Percentiles rank a stretch among this genome's conserved stretches.
phyloP scores from a whole-genome alignment of 768 basidiomycete genomes.

The Melanogaster broomeanus region DNA sequence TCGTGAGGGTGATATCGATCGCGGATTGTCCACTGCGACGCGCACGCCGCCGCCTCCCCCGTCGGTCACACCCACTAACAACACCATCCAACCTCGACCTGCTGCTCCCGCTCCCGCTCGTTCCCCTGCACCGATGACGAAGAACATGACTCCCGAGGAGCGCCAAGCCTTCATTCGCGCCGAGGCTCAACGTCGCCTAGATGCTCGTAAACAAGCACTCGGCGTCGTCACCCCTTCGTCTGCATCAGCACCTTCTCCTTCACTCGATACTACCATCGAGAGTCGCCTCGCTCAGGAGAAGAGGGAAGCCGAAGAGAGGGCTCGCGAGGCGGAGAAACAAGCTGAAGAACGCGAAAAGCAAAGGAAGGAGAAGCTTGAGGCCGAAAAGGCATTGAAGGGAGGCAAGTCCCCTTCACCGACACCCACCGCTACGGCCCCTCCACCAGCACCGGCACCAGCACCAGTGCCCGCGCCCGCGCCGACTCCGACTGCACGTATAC shows the following conservation, averaged over 20 bases:
- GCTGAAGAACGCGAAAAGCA: conserved; percentile 77
- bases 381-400: conserved; percentile 66
- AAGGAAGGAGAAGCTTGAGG: conserved; percentile 72
- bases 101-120: conserved; percentile 54
- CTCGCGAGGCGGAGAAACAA: conserved; percentile 72
- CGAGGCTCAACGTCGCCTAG: conserved; percentile 79
- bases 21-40: conserved; percentile 35
- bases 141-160: conserved; percentile 84
- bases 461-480: conserved; percentile 37
- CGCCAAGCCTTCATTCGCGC: conserved; percentile 74
- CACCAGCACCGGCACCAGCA: conserved; percentile 42
- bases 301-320: conserved; percentile 89
- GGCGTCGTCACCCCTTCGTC: conserved; percentile 60
- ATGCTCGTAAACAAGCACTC: conserved; percentile 82
- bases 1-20: conserved; percentile 39
- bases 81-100: conserved; percentile 45
- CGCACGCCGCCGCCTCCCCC: conserved; percentile 52
- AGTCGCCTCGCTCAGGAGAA: conserved; percentile 84
- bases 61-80: conserved; percentile 44
- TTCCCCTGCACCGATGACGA: conserved; percentile 60
- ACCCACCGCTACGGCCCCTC: conserved; percentile 44
- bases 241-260: conserved; percentile 38
- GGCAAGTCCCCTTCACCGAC: conserved; percentile 42
- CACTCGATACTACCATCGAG: conserved; percentile 79
- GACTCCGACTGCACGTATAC: conserved; percentile 42